These are phyloP conservation scores for Lepraria neglecta DNA, from an alignment of 495 filamentous ascomycete genomes.

Conservation along the genomic window DNA sequence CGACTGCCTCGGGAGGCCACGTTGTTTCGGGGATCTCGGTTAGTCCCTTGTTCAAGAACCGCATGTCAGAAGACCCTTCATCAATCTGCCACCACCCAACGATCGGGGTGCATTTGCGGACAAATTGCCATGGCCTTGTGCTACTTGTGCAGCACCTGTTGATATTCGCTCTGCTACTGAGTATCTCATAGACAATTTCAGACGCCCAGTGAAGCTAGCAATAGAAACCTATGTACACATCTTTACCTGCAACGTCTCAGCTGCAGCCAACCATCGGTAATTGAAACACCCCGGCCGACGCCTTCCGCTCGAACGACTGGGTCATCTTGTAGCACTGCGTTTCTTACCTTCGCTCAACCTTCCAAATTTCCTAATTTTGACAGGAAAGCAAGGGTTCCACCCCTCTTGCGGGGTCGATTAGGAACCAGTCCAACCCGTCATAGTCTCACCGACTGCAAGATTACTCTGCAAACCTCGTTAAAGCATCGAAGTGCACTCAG, in stretches of 20 bases:
- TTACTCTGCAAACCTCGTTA: background rate
- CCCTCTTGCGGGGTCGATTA: background rate
- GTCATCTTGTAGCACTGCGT: background rate
- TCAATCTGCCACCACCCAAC: too few relatives aligned
- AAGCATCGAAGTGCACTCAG: background rate
- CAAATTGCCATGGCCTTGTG: too few relatives aligned
- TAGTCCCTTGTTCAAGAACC: too few relatives aligned
- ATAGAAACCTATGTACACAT: background rate
- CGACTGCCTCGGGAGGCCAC: too few relatives aligned
- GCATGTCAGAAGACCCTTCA: too few relatives aligned
- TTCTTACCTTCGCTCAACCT: slow-evolving; percentile 1
- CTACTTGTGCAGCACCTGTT: too few relatives aligned
- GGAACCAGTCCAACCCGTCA: background rate
- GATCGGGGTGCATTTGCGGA: too few relatives aligned
- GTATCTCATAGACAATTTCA: too few relatives aligned
- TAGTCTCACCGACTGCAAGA: slow-evolving; percentile 2
- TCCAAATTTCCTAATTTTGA: background rate
- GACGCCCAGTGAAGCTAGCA: too few relatives aligned
- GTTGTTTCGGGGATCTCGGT: too few relatives aligned
- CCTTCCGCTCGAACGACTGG: background rate
- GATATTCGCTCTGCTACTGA: too few relatives aligned
- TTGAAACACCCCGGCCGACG: background rate
- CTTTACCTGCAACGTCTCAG: slow-evolving; percentile 4
- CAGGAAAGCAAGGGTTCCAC: background rate
- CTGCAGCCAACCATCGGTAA: background rate